Conservation (phyloP, 2,329 filamentous ascomycete genomes). For the Tolypocladium ovalisporum region DNA sequence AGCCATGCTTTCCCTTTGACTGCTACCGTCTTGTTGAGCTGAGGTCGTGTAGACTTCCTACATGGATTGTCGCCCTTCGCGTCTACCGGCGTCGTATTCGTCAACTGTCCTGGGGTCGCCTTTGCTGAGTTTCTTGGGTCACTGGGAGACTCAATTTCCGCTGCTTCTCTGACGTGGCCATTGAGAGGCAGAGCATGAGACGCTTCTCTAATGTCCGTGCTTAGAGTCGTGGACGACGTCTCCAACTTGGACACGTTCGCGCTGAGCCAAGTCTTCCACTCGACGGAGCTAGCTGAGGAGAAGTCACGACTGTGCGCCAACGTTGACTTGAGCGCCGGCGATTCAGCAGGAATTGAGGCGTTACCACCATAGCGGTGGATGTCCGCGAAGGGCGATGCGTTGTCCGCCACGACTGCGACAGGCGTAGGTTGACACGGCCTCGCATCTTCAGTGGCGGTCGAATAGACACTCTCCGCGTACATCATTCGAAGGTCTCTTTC, state of each 20-base stretch:
- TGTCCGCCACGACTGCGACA: background rate
- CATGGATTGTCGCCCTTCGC: background rate
- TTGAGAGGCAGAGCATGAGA: conserved; percentile 5
- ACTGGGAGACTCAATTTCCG: conserved; percentile 32
- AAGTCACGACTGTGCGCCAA: conserved; percentile 20
- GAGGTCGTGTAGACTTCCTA: background rate
- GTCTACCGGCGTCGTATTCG: background rate
- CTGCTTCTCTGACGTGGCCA: conserved; percentile 36
- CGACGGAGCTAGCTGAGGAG: conserved; percentile 35
- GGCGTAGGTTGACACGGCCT: background rate
- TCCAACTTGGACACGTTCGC: conserved; percentile 39
- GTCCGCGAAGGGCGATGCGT: too few species aligned
- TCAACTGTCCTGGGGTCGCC: background rate
- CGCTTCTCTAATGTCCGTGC: conserved; percentile 2
- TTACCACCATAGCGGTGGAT: conserved; percentile 5
- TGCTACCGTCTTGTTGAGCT: background rate
- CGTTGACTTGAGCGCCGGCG: conserved; percentile 2
- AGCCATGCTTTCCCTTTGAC: background rate
- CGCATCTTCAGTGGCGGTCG: conserved; percentile 16
- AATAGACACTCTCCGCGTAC: conserved; percentile 41
- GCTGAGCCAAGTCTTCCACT: conserved; percentile 46
- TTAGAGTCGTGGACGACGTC: conserved; percentile 6
- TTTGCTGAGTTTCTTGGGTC: background rate
- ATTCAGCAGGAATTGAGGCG: conserved; percentile 2
- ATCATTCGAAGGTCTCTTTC: conserved; percentile 24